Evolutionary conservation across 148 eudicot genomes (phyloP).

Genomic region (Amaranthus palmeri): DNA sequence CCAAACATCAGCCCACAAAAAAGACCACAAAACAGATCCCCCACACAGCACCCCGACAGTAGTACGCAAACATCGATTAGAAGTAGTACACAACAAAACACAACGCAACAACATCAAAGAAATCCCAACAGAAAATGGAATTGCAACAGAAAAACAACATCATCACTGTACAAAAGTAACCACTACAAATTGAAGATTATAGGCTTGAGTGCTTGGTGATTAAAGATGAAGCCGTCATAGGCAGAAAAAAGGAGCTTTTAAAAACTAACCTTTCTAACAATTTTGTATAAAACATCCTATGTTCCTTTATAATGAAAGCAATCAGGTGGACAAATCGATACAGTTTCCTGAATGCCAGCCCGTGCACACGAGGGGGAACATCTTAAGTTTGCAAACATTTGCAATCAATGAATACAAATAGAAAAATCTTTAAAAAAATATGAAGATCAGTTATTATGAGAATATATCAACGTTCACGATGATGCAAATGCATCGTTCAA

Average conservation of each 20-base stretch:
- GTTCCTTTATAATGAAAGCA: constrained; percentile 97
- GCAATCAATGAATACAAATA: constrained; percentile 9
- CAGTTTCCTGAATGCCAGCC: constrained; percentile 94
- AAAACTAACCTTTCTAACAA: constrained; percentile 75
- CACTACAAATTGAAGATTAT: no score
- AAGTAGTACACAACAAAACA: no score
- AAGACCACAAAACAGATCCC: no score
- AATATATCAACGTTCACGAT: background rate
- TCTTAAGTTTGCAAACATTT: constrained; percentile 97
- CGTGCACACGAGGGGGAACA: constrained; percentile 88
- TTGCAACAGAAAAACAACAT: no score
- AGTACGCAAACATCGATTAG: no score
- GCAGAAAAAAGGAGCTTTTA: background rate
- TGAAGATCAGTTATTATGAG: background rate
- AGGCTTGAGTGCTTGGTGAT: no score
- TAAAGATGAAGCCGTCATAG: background rate
- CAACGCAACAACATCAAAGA: no score
- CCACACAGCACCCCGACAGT: no score
- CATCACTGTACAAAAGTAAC: no score
- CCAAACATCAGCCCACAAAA: no score
- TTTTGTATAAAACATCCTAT: constrained; percentile 84
- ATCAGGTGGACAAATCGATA: constrained; percentile 91
- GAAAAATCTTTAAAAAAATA: constrained; percentile 17
- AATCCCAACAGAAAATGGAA: no score
- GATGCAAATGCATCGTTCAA: background rate